phyloP scores from a whole-genome alignment of 2,329 filamentous ascomycete species.

The Setomelanomma holmii region DNA sequence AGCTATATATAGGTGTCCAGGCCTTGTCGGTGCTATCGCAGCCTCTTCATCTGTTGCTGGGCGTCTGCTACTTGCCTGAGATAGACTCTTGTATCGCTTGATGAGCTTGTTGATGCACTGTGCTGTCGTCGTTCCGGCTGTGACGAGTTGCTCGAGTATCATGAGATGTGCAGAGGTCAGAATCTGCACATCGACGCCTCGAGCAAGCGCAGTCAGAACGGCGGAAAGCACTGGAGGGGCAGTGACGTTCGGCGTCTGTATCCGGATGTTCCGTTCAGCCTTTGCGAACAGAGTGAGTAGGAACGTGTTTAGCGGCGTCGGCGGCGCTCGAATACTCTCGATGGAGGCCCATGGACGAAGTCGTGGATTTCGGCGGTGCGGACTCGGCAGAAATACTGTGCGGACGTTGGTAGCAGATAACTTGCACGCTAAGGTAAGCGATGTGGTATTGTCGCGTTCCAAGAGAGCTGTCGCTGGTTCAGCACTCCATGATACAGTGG shows the following conservation, averaged over 20 bases:
- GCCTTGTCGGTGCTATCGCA: slow-evolving; percentile 24
- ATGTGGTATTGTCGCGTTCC: too few species aligned
- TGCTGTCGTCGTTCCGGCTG: slow-evolving; percentile 75
- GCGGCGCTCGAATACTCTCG: slow-evolving; percentile 62
- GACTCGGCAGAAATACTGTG: slow-evolving; percentile 74
- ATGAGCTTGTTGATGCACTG: slow-evolving; percentile 68
- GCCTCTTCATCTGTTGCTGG: slow-evolving; percentile 35
- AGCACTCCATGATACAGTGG: slow-evolving; percentile 3
- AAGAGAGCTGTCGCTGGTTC: neutral
- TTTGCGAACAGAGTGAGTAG: slow-evolving; percentile 66
- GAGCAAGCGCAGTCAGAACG: slow-evolving; percentile 65
- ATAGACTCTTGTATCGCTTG: slow-evolving; percentile 57
- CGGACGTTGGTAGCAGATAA: slow-evolving; percentile 43
- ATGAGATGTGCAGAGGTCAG: slow-evolving; percentile 75
- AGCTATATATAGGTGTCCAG: slow-evolving; percentile 63
- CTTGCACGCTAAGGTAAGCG: too few species aligned
- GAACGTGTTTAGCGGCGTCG: slow-evolving; percentile 72
- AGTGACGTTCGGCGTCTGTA: slow-evolving; percentile 82
- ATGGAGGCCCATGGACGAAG: slow-evolving; percentile 57
- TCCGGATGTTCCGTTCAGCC: slow-evolving; percentile 66
- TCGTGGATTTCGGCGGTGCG: slow-evolving; percentile 72
- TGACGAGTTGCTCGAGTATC: slow-evolving; percentile 81
- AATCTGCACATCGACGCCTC: slow-evolving; percentile 73
- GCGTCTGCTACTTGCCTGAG: slow-evolving; percentile 8
- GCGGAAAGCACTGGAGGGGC: slow-evolving; percentile 68